Conservation (phyloP, 2,329 filamentous ascomycete genomes). For the Colletotrichum acutatum region DNA sequence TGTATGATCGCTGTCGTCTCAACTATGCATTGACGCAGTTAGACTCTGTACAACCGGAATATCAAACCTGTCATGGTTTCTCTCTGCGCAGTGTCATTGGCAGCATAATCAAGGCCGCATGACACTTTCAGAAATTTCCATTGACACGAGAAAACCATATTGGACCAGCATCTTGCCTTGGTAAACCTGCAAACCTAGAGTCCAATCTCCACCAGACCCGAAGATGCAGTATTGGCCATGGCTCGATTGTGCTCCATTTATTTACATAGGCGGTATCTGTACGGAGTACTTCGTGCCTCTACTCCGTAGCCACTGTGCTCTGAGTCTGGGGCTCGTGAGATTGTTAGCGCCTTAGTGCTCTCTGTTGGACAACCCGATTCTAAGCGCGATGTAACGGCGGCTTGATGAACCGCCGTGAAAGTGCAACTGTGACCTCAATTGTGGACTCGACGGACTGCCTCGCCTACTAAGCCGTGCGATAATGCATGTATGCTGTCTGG, state of each 20-base stretch:
- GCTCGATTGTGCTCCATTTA: neutral
- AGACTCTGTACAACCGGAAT: neutral
- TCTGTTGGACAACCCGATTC: neutral
- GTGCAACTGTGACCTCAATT: neutral
- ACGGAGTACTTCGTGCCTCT: neutral
- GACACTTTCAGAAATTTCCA: neutral
- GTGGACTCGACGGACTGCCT: slow-evolving; percentile 5
- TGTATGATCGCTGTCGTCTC: neutral
- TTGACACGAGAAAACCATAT: neutral
- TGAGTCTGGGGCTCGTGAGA: neutral
- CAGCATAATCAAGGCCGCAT: neutral
- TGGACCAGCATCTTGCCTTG: neutral
- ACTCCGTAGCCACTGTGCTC: no score
- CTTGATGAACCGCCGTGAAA: slow-evolving; percentile 15
- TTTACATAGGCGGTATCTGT: neutral
- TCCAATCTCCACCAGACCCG: slow-evolving; percentile 3
- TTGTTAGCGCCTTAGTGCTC: slow-evolving; percentile 12
- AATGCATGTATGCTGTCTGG: neutral
- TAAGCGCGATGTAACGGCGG: slow-evolving; percentile 29
- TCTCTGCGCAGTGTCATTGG: neutral
- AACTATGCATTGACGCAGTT: neutral
- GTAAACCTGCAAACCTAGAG: neutral
- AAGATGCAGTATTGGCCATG: slow-evolving; percentile 8
- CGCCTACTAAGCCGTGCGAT: slow-evolving; percentile 1
- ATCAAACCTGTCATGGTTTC: neutral